Evolutionary conservation across 495 filamentous ascomycete genomes (phyloP).

Genomic region (Daldinia caldariorum): DNA sequence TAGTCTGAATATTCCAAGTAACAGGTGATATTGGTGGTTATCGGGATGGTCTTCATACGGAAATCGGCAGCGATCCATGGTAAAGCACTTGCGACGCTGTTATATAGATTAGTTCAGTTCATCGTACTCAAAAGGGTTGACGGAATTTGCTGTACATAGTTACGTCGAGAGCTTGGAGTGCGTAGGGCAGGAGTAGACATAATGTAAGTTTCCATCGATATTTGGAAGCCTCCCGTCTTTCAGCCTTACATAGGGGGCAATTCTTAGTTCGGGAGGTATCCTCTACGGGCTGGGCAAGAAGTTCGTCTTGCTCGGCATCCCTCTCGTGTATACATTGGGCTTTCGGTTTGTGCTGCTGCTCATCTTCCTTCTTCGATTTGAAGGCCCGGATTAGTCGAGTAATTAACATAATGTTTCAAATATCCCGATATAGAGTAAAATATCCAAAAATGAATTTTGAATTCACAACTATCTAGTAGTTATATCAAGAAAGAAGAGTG

Average conservation of each 20-base stretch:
- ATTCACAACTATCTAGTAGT: constrained; percentile 13
- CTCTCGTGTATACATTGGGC: constrained; percentile 30
- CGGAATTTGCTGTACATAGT: constrained; percentile 54
- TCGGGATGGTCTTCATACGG: constrained; percentile 51
- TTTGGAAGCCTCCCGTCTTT: constrained; percentile 39
- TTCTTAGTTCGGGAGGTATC: not conserved
- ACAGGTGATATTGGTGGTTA: not conserved
- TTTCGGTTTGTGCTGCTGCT: constrained; percentile 8
- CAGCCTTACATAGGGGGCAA: constrained; percentile 33
- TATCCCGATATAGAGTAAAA: not conserved
- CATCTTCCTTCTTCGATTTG: constrained; percentile 3
- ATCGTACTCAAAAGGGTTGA: not conserved
- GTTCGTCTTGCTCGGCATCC: constrained; percentile 9
- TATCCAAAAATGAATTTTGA: not conserved
- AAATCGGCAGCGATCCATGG: constrained; percentile 69
- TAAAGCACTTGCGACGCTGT: constrained; percentile 62
- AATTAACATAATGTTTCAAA: constrained; percentile 15
- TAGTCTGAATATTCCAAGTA: constrained; percentile 7
- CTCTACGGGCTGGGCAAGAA: not conserved
- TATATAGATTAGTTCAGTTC: constrained; percentile 10
- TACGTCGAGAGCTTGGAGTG: constrained; percentile 62
- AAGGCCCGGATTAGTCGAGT: constrained; percentile 11
- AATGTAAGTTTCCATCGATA: constrained; percentile 65
- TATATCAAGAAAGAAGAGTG: not conserved
- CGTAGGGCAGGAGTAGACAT: constrained; percentile 63